phyloP scores from a whole-genome alignment of 1,139 yeast genomes.

The Yamadazyma pseudoaaseri region DNA sequence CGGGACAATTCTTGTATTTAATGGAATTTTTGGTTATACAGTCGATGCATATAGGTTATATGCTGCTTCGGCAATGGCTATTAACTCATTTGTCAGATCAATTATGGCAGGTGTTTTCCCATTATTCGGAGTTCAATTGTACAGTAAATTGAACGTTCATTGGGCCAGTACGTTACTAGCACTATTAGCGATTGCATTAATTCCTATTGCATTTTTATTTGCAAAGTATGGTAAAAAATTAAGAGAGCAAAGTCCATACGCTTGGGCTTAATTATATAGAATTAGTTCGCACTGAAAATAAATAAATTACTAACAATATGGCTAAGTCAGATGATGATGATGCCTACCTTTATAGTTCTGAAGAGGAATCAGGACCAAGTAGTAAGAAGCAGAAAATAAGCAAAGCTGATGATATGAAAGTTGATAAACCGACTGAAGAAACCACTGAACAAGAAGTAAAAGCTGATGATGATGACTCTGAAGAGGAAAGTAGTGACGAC shows the following conservation, averaged over 20 bases:
- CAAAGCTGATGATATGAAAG: slow-evolving; percentile 3
- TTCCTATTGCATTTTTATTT: slow-evolving; percentile 39
- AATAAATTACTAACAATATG: slow-evolving; percentile 17
- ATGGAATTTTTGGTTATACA: slow-evolving; percentile 37
- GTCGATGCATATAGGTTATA: slow-evolving; percentile 40
- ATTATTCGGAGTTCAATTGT: slow-evolving; percentile 38
- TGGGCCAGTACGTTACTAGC: slow-evolving; percentile 44
- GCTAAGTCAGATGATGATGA: slow-evolving; percentile 67
- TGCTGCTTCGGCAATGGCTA: slow-evolving; percentile 43
- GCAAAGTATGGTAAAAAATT: slow-evolving; percentile 33
- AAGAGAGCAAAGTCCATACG: slow-evolving; percentile 24
- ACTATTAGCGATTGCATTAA: slow-evolving; percentile 27
- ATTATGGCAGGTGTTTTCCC: slow-evolving; percentile 40
- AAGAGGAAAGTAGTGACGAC: slow-evolving; percentile 47
- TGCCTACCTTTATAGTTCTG: slow-evolving; percentile 80
- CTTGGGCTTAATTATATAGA: slow-evolving; percentile 18
- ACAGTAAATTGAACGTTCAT: slow-evolving; percentile 32
- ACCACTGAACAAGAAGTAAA: slow-evolving; percentile 29
- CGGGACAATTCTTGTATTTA: slow-evolving; percentile 40
- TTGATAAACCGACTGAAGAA: background rate
- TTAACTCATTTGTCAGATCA: slow-evolving; percentile 39
- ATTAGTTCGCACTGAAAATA: background rate
- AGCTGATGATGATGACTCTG: slow-evolving; percentile 33
- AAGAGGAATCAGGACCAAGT: slow-evolving; percentile 35
- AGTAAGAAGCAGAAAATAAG: slow-evolving; percentile 19